Percentiles rank a stretch among this genome's conserved stretches.
phyloP scores from a whole-genome alignment of 2,329 filamentous ascomycete species.

The Aspergillus quadrilineatus region DNA sequence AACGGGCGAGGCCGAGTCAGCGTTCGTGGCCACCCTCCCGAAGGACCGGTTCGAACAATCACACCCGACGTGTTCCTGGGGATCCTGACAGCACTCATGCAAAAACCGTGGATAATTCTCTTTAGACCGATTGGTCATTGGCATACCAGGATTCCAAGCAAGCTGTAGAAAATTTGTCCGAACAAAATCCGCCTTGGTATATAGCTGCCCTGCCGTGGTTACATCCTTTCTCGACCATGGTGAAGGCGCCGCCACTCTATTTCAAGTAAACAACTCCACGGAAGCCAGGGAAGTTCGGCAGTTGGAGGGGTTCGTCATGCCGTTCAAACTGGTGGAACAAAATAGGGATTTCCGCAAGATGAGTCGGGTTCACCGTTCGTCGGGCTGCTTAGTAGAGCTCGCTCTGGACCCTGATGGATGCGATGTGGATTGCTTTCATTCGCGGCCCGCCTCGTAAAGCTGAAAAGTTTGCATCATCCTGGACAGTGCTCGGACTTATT shows the following conservation, averaged over 20 bases:
- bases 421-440: slow-evolving; percentile 6
- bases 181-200: background rate
- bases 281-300: background rate
- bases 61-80: slow-evolving; percentile 8
- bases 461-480: background rate
- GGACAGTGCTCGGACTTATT: background rate
- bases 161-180: background rate
- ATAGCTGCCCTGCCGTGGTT: background rate
- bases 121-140: background rate
- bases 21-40: slow-evolving; percentile 6
- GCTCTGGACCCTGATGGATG: slow-evolving; percentile 5
- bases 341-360: background rate
- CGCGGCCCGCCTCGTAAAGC: background rate
- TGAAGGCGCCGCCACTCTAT: background rate
- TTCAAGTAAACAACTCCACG: background rate
- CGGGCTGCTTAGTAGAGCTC: background rate
- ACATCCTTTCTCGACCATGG: background rate
- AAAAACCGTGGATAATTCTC: slow-evolving; percentile 1
- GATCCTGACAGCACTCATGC: slow-evolving; percentile 7
- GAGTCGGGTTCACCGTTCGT: background rate
- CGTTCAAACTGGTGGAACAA: background rate
- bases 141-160: background rate
- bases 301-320: background rate
- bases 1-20: slow-evolving; percentile 7
- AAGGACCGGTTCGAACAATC: slow-evolving; percentile 4